Evolutionary conservation across 164 flowering plant genomes (phyloP).

Genomic region (Euptelea pleiosperma): DNA sequence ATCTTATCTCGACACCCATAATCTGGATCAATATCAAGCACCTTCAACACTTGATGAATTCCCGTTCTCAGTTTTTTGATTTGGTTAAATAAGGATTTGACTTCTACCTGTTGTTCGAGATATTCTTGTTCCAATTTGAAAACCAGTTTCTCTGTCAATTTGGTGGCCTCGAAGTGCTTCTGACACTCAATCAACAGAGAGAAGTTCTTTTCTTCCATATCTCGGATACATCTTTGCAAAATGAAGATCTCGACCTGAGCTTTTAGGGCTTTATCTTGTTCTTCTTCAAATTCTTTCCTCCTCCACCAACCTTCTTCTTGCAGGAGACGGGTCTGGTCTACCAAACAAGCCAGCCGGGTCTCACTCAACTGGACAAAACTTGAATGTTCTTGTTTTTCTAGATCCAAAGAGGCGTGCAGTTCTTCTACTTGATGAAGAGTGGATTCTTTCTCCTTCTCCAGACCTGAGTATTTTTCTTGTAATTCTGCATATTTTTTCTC

Average conservation of each 20-base stretch:
- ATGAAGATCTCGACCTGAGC: slow-evolving; percentile 70
- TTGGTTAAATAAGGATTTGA: slow-evolving; percentile 52
- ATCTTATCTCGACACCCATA: no score
- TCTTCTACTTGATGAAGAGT: slow-evolving; percentile 46
- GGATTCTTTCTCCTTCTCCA: slow-evolving; percentile 56
- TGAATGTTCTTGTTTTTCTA: slow-evolving; percentile 54
- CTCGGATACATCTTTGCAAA: slow-evolving; percentile 59
- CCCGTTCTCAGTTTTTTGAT: slow-evolving; percentile 34
- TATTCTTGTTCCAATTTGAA: slow-evolving; percentile 64
- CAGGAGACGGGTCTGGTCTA: slow-evolving; percentile 43
- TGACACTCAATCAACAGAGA: slow-evolving; percentile 51
- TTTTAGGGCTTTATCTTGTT: slow-evolving; percentile 58
- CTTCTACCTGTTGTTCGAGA: slow-evolving; percentile 61
- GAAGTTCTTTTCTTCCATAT: slow-evolving; percentile 57
- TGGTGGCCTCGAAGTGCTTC: slow-evolving; percentile 55
- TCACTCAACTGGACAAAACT: slow-evolving; percentile 37
- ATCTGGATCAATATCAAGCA: slow-evolving; percentile 8
- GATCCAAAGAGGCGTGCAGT: slow-evolving; percentile 34
- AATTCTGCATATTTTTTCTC: slow-evolving; percentile 49
- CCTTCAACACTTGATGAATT: slow-evolving; percentile 5
- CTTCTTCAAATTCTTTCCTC: slow-evolving; percentile 61
- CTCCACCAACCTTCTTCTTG: slow-evolving; percentile 49
- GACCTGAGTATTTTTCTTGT: slow-evolving; percentile 46
- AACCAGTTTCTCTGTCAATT: slow-evolving; percentile 50
- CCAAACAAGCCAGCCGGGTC: slow-evolving; percentile 42